Conservation (phyloP, 257 asterid species). For the Galeopsis tetrahit region DNA sequence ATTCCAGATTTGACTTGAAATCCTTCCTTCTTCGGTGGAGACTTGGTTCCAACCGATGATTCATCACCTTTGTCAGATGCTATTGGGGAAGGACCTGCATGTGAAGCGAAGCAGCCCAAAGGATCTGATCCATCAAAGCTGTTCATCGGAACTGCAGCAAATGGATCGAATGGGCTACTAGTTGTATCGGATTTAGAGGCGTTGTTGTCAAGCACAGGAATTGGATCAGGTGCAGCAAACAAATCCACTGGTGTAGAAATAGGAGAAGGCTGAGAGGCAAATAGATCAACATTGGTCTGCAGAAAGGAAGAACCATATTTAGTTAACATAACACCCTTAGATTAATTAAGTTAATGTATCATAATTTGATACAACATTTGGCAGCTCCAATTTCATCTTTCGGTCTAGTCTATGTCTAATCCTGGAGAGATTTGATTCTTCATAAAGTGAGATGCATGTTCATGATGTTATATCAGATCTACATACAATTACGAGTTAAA, state of each 20-base stretch:
- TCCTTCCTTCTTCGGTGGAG: constrained; percentile 57
- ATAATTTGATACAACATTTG: not conserved
- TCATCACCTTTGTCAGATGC: constrained; percentile 34
- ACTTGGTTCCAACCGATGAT: constrained; percentile 40
- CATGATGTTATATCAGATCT: too few relatives aligned
- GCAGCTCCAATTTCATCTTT: constrained; percentile 5
- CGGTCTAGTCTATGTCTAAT: constrained; percentile 4
- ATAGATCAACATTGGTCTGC: constrained; percentile 74
- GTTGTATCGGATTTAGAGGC: constrained; percentile 51
- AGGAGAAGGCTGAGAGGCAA: constrained; percentile 68
- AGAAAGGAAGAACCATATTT: constrained; percentile 18
- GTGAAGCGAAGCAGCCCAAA: constrained; percentile 59
- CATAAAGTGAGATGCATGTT: not conserved
- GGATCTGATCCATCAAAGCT: constrained; percentile 64
- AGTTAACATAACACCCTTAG: constrained; percentile 5
- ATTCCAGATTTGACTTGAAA: constrained; percentile 97
- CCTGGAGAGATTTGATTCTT: not conserved
- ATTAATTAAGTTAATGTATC: constrained; percentile 6
- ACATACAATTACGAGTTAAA: too few relatives aligned
- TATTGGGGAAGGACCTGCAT: constrained; percentile 44
- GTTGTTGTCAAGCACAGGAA: constrained; percentile 45
- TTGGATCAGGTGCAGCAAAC: constrained; percentile 64
- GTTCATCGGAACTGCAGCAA: constrained; percentile 76
- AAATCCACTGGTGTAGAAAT: constrained; percentile 65
- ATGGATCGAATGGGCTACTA: constrained; percentile 65